Conservation (phyloP, 352 stramenopile species). For the Phytophthora citricola region DNA sequence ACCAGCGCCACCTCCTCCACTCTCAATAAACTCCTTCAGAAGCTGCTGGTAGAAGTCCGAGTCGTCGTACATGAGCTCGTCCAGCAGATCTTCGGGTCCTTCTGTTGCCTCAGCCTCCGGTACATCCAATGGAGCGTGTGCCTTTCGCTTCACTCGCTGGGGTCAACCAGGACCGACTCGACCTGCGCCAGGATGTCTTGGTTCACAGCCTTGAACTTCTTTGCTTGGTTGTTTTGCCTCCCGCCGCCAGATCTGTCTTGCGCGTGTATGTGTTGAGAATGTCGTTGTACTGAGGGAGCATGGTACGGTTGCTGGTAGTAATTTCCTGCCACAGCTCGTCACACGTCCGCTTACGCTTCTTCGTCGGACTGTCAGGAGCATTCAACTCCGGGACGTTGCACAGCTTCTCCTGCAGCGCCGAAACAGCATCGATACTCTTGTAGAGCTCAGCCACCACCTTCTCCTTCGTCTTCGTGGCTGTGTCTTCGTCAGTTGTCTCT, state of each 20-base stretch:
- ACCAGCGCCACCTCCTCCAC: conserved; percentile 51
- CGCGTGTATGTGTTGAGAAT: conserved; percentile 84
- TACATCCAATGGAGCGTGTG: conserved; percentile 66
- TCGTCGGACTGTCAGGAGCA: conserved; percentile 24
- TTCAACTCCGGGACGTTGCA: conserved; percentile 71
- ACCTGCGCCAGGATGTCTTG: conserved; percentile 88
- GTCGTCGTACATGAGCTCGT: conserved; percentile 90
- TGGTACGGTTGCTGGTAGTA: conserved; percentile 41
- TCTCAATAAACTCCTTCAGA: conserved; percentile 91
- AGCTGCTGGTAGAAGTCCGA: conserved; percentile 90
- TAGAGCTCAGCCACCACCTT: conserved; percentile 58
- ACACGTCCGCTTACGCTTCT: conserved; percentile 72
- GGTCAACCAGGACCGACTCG: conserved; percentile 83
- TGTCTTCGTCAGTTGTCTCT: conserved; percentile 37
- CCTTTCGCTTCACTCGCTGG: conserved; percentile 86
- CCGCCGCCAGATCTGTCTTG: conserved; percentile 73
- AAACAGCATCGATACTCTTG: conserved; percentile 68
- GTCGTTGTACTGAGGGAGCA: conserved; percentile 81
- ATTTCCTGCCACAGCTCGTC: conserved; percentile 70
- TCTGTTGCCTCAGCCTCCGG: conserved; percentile 42
- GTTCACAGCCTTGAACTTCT: conserved; percentile 92
- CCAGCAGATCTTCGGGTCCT: conserved; percentile 53
- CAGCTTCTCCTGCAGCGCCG: conserved; percentile 65
- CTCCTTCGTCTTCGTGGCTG: conserved; percentile 35
- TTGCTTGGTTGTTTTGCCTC: conserved; percentile 62